Evolutionary conservation across 768 basidiomycete species (phyloP).

Genomic region (Xerocomellus chrysenteron): DNA sequence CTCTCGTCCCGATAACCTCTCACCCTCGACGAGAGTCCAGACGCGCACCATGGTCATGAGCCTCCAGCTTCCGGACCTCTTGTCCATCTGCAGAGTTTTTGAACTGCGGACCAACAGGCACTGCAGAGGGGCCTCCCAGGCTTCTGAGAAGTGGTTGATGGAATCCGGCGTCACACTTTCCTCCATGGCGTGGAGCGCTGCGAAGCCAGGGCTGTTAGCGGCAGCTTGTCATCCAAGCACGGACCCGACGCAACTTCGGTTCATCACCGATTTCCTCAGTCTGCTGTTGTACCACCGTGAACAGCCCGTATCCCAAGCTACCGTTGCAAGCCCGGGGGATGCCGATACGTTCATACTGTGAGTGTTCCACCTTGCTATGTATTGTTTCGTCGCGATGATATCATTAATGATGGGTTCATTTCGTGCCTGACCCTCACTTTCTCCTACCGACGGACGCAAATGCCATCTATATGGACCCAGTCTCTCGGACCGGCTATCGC

Average conservation of each 20-base stretch:
- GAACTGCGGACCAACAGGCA: conserved; percentile 30
- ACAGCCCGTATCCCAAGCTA: conserved; percentile 17
- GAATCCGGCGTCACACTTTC: conserved; percentile 21
- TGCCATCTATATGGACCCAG: conserved; percentile 23
- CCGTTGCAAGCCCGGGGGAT: conserved; percentile 4
- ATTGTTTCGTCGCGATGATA: conserved; percentile 1
- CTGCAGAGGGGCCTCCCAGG: conserved; percentile 26
- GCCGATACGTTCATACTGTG: conserved; percentile 21
- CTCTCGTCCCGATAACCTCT: not conserved
- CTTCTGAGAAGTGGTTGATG: conserved; percentile 31
- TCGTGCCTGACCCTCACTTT: conserved; percentile 1
- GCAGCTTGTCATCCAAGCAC: conserved; percentile 59
- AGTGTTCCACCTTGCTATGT: conserved; percentile 2
- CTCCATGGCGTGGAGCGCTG: conserved; percentile 23
- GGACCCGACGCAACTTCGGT: conserved; percentile 54
- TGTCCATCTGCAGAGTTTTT: conserved; percentile 24
- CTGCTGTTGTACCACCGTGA: conserved; percentile 40
- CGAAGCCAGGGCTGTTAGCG: conserved; percentile 52
- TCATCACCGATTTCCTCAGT: conserved; percentile 51
- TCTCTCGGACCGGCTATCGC: conserved; percentile 38
- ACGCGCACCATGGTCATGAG: conserved; percentile 19
- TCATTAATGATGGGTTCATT: conserved; percentile 3
- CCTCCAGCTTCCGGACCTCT: conserved; percentile 32
- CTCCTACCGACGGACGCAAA: not conserved
- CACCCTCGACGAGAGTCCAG: not conserved